A percentile compares a stretch with the other conserved stretches of the same genome.
Conservation (phyloP, 1,139 yeast genomes). For the Pichia sp. region DNA sequence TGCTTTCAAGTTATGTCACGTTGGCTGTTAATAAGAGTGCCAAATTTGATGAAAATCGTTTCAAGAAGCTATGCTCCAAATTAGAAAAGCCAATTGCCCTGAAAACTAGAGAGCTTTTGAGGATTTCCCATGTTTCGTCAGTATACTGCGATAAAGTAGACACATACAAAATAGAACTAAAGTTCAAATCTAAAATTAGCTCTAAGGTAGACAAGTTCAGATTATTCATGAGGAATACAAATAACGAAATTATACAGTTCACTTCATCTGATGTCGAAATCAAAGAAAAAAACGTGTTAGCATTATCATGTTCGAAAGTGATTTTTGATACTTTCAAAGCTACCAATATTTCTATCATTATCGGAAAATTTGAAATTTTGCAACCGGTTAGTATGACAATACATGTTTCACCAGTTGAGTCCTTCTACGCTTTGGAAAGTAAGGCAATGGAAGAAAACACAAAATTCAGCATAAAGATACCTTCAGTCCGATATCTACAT, state of each 20-base stretch:
- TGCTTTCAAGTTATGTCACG: constrained; percentile 29
- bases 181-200: constrained; percentile 20
- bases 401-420: constrained; percentile 17
- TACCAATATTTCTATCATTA: constrained; percentile 26
- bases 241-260: constrained; percentile 17
- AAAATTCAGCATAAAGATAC: constrained; percentile 20
- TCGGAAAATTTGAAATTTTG: constrained; percentile 23
- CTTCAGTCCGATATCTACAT: constrained; percentile 24
- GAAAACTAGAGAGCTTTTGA: constrained; percentile 35
- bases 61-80: constrained; percentile 26
- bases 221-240: constrained; percentile 12
- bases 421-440: constrained; percentile 12
- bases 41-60: constrained; percentile 18
- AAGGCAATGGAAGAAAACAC: constrained; percentile 20
- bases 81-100: constrained; percentile 25
- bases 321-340: constrained; percentile 22
- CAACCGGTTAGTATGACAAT: constrained; percentile 14
- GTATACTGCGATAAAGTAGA: constrained; percentile 22
- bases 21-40: constrained; percentile 11
- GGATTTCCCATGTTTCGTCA: constrained; percentile 21
- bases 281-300: background rate
- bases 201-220: constrained; percentile 18
- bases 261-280: background rate
- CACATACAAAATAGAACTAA: constrained; percentile 21
- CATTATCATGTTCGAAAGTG: constrained; percentile 8